Evolutionary conservation across 1,284 basidiomycete genomes (phyloP), one percentile per base, ranked within the genome.

Genomic region (Ceratobasidium sp.): DNA sequence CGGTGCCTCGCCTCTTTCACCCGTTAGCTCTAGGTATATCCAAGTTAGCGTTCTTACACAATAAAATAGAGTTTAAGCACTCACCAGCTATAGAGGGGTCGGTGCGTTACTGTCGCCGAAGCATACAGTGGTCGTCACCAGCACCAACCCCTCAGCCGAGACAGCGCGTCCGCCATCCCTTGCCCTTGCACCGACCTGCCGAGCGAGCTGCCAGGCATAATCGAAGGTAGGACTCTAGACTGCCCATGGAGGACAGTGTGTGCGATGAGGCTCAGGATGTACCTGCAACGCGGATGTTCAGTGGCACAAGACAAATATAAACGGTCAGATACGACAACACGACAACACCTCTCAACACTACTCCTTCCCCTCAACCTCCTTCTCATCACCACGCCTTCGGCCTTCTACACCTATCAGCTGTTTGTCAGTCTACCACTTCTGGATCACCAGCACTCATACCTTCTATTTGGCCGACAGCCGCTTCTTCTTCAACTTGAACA

Each of bases 1-100:
- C 10, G 13, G 53, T 5, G 56, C 28, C 56, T 58, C 8, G 56
- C 11, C 56, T 17, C 56, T n/a, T 20, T 20, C 23, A 2, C 7
- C 23, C 26, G 6, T 35, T 5, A 6, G 33, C 17, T 31, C 33
- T 58, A 10, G 31, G 56, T 35, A 35, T 58, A 31, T 35, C 35
- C 56, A 10, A 58, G 56, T 58, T 58, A 58, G 56, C 56, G n/a
- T 26, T 20, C 53, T 28, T 56, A 7, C 26, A 6, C 31, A 23
- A 20, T 11, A 56, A 17, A 28, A 31, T 6, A 7, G 8, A 56
- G 26, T 28, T 20, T 56, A 31, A 23, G 20, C 23, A 58, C 56
- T 58, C 56, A 58, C 56, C 33, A 58, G 56, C 56, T 35, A 35
- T n/a, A 58, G 56, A 58, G 56, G 56, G 23, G 56, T 17, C 56